Evolutionary conservation across 176 grass and related monocot species (phyloP), one percentile per base, ranked within the genome.

Genomic region (Bromus sterilis): DNA sequence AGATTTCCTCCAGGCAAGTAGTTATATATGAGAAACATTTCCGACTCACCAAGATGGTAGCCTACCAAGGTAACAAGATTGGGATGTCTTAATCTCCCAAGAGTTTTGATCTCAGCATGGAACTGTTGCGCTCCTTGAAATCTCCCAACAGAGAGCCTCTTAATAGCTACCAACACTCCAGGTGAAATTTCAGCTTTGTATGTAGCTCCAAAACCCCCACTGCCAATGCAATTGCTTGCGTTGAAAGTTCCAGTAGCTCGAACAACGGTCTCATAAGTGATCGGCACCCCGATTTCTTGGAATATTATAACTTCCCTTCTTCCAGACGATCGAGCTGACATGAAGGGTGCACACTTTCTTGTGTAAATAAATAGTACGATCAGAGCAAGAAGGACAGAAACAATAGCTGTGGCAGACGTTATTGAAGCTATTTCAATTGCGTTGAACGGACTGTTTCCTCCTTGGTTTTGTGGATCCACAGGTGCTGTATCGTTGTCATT

Each of bases 1-100:
- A 97, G 84, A 63, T 97, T 97, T 61, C 94, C 94, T 66, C 94
- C 90, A 21, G 94, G 90, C 63, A 97, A 84, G 74, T 90, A 97
- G 81, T 97, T 97, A 79, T 97, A 97, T 77, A 97, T 97, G 35
- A 97, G 87, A 90, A 94, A 97, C 94, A 94, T 97, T 82, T 97
- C 92, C 31, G 94, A 90, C 35, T 97, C 94, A 53, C 94, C 87
- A 74, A 97, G 86, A 94, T 97, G 94, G 82, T 97, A 97, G 36
- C 94, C 94, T 63, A 94, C 80, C 56, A 97, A 87, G 23, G 94
- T 97, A 82, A 97, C 94, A 76, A 97, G 91, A 81, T 97, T 97
- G 31, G 83, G 57, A 62, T 97, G 94, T n/a, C 92, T 79, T 79
- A 92, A 86, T 84, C 89, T 92, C 68, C 92, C 94, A 10, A 97